These are phyloP conservation scores for Geoglossum glabrum DNA, from an alignment of 495 filamentous ascomycete genomes.

Conservation along the genomic window DNA sequence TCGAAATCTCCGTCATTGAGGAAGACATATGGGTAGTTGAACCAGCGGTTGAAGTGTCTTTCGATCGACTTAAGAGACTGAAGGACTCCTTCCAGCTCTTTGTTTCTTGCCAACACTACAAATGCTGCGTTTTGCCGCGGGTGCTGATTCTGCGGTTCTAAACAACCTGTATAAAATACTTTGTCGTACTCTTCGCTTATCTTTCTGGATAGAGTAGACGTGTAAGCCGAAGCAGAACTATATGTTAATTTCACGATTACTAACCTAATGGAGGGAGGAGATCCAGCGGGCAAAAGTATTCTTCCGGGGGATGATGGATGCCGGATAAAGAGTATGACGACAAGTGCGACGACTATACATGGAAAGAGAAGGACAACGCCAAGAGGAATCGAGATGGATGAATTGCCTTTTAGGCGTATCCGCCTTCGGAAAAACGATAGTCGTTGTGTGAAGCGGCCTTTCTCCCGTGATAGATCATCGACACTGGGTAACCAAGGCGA, in stretches of 20 bases:
- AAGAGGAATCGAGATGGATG: constrained; percentile 79
- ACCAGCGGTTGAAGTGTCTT: constrained; percentile 98
- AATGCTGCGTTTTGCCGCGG: constrained; percentile 84
- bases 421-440: constrained; percentile 77
- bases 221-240: constrained; percentile 1
- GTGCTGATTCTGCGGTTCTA: constrained; percentile 43
- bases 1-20: constrained; percentile 97
- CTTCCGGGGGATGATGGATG: constrained; percentile 68
- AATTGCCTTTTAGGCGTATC: constrained; percentile 84
- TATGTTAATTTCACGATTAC: constrained; percentile 9
- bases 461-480: constrained; percentile 34
- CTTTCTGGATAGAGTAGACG: constrained; percentile 37
- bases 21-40: constrained; percentile 97
- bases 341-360: constrained; percentile 73
- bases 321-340: constrained; percentile 73
- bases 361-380: constrained; percentile 89
- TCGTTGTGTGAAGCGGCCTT: constrained; percentile 30
- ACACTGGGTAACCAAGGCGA: constrained; percentile 36
- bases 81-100: constrained; percentile 88
- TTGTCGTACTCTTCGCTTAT: constrained; percentile 96
- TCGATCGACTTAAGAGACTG: constrained; percentile 96
- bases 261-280: constrained; percentile 82
- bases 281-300: constrained; percentile 73
- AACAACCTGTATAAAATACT: constrained; percentile 81
- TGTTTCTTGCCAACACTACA: constrained; percentile 88